These are phyloP conservation scores for Arthrocladium fulminans DNA, from an alignment of 2,329 filamentous ascomycete species.

Conservation along the genomic window DNA sequence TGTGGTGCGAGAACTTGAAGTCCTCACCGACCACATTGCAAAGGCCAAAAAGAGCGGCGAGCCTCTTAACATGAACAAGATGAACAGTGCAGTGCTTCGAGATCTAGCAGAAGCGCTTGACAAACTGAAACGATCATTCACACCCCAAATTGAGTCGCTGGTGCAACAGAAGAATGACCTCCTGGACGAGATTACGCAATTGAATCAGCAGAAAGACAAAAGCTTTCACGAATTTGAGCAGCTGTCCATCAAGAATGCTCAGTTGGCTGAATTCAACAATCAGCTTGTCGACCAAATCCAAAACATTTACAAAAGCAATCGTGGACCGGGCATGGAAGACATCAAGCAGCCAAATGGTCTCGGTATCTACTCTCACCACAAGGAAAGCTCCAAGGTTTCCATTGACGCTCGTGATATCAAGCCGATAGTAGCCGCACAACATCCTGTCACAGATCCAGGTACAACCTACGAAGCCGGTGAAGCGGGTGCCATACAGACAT, in stretches of 20 bases:
- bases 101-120: conserved; percentile 56
- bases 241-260: conserved; percentile 84
- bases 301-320: conserved; percentile 65
- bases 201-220: conserved; percentile 80
- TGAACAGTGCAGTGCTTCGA: conserved; percentile 53
- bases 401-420: conserved; percentile 37
- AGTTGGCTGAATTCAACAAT: conserved; percentile 90
- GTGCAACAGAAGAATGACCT: conserved; percentile 79
- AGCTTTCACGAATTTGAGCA: conserved; percentile 94
- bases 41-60: conserved; percentile 74
- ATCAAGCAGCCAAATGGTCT: conserved; percentile 44
- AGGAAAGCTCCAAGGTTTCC: conserved; percentile 41
- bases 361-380: conserved; percentile 52
- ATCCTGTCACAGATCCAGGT: conserved; percentile 49
- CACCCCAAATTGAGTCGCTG: conserved; percentile 70
- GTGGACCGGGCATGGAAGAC: conserved; percentile 28
- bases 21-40: conserved; percentile 79
- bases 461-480: conserved; percentile 59
- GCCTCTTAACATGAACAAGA: conserved; percentile 66
- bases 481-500: conserved; percentile 48
- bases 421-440: conserved; percentile 37
- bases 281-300: conserved; percentile 91
- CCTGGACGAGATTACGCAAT: conserved; percentile 72
- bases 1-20: conserved; percentile 83
- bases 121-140: conserved; percentile 70